These are phyloP conservation scores for Leccinum solheimii DNA, from an alignment of 1,284 basidiomycete genomes.

Conservation along the genomic window DNA sequence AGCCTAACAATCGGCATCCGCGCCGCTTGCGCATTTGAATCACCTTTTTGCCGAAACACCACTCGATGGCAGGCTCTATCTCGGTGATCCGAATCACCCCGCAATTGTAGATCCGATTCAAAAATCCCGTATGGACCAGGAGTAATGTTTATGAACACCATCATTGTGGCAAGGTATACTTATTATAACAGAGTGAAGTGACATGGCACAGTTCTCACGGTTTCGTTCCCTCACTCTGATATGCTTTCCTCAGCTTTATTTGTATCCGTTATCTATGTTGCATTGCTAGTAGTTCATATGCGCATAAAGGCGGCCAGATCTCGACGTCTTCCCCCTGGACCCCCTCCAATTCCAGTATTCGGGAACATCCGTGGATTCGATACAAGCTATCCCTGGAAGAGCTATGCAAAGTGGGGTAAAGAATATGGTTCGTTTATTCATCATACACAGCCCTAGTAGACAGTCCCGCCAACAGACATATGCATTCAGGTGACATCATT, in stretches of 20 bases:
- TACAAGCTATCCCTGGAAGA: conserved; percentile 21
- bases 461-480: neutral
- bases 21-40: neutral
- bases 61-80: neutral
- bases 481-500: conserved; percentile 19
- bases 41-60: neutral
- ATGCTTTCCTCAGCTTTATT: conserved; percentile 9
- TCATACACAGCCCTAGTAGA: neutral
- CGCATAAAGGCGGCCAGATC: conserved; percentile 6
- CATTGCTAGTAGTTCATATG: conserved; percentile 10
- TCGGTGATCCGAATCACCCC: neutral
- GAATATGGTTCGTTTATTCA: conserved; percentile 22
- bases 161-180: neutral
- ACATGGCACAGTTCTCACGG: neutral
- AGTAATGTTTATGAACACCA: neutral
- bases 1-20: neutral
- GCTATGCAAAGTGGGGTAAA: conserved; percentile 24
- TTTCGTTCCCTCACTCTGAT: neutral
- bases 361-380: conserved; percentile 25
- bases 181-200: neutral
- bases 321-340: conserved; percentile 25
- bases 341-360: conserved; percentile 19
- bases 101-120: neutral
- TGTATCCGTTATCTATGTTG: conserved; percentile 11
- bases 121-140: neutral